A percentile compares a stretch with the other conserved stretches of the same genome.
Conservation (phyloP, 805 yeast genomes). For the Clavispora carvajalis region DNA sequence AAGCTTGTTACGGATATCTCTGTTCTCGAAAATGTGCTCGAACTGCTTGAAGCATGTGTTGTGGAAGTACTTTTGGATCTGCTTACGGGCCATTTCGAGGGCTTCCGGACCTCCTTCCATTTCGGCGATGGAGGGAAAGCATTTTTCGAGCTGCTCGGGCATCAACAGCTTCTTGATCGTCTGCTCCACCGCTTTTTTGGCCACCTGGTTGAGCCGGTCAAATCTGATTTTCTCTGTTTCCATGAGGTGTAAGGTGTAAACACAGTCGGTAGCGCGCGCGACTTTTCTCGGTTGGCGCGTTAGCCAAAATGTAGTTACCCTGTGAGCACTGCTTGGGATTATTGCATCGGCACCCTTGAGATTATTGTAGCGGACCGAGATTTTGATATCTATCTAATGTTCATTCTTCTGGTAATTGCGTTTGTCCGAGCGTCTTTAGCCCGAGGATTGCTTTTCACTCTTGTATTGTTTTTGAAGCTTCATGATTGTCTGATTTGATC, state of each 20-base stretch:
- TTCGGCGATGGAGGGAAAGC: slow-evolving; percentile 51
- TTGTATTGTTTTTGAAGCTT: too few relatives aligned
- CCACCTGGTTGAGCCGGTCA: slow-evolving; percentile 45
- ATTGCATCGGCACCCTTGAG: too few relatives aligned
- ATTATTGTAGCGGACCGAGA: too few relatives aligned
- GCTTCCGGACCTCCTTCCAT: slow-evolving; percentile 41
- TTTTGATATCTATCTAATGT: too few relatives aligned
- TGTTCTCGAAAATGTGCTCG: slow-evolving; percentile 47
- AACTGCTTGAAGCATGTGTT: slow-evolving; percentile 48
- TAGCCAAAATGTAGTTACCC: too few relatives aligned
- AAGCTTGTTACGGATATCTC: slow-evolving; percentile 38
- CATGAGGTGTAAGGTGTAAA: background rate
- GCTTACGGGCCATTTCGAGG: slow-evolving; percentile 45
- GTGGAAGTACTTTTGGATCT: slow-evolving; percentile 49
- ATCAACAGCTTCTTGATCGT: slow-evolving; percentile 44
- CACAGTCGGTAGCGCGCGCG: background rate
- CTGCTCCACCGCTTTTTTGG: slow-evolving; percentile 50
- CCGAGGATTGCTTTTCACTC: too few relatives aligned
- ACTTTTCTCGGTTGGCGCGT: too few relatives aligned
- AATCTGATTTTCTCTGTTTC: slow-evolving; percentile 36
- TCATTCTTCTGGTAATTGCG: too few relatives aligned
- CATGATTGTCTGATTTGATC: too few relatives aligned
- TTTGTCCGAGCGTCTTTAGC: too few relatives aligned
- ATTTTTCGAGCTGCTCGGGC: slow-evolving; percentile 45
- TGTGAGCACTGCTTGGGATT: too few relatives aligned